These are phyloP conservation scores for Phlebiopsis flavidoalba DNA, from an alignment of 768 basidiomycete genomes.

Conservation along the genomic window DNA sequence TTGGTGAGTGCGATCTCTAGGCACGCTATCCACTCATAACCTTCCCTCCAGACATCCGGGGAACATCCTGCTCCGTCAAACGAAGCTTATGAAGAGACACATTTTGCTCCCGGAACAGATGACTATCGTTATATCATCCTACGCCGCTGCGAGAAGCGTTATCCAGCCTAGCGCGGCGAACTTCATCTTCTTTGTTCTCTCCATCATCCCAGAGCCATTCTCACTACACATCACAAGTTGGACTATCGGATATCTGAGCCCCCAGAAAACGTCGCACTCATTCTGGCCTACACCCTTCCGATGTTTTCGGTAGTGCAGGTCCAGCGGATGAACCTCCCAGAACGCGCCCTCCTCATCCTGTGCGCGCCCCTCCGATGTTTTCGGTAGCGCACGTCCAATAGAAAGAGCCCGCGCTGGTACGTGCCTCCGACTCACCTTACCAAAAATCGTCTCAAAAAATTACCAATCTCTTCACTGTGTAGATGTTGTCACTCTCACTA, in stretches of 20 bases:
- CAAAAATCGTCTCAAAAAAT: no score
- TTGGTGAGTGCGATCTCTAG: slow-evolving; percentile 41
- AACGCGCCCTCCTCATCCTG: no score
- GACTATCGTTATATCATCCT: slow-evolving; percentile 17
- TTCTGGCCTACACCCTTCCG: no score
- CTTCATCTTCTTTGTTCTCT: slow-evolving; percentile 24
- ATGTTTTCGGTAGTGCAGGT: no score
- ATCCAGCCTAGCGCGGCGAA: background rate
- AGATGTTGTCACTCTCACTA: no score
- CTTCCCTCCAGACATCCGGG: slow-evolving; percentile 25
- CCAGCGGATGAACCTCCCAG: no score
- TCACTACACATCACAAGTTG: slow-evolving; percentile 27
- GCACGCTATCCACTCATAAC: background rate
- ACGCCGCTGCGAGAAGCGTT: slow-evolving; percentile 11
- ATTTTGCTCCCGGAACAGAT: slow-evolving; percentile 11
- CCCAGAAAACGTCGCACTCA: no score
- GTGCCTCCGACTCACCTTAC: no score
- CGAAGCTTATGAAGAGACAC: background rate
- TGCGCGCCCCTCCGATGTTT: no score
- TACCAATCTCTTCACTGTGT: no score
- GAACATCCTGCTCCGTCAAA: slow-evolving; percentile 17
- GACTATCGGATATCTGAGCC: slow-evolving; percentile 10
- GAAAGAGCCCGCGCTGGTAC: no score
- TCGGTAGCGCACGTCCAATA: no score
- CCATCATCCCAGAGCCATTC: slow-evolving; percentile 29